Conservation (phyloP, 768 basidiomycete species). For the Kwoniella europaea region DNA sequence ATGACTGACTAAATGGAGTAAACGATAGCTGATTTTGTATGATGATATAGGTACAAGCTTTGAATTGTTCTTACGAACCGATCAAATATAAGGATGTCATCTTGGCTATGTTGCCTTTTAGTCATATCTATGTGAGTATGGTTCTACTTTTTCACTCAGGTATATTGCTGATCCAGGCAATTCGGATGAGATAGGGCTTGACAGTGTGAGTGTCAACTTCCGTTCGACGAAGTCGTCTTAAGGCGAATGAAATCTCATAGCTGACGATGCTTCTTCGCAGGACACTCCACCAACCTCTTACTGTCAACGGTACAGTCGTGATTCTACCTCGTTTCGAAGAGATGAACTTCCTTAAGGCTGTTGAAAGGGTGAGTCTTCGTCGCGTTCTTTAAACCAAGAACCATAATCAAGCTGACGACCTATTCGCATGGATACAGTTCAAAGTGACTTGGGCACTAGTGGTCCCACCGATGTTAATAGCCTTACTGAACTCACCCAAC, state of each 20-base stretch:
- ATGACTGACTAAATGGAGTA: background rate
- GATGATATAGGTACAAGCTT: constrained; percentile 60
- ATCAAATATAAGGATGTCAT: constrained; percentile 62
- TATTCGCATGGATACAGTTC: constrained; percentile 61
- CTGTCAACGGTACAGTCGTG: constrained; percentile 52
- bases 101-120: constrained; percentile 70
- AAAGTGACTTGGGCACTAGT: constrained; percentile 62
- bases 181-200: constrained; percentile 8
- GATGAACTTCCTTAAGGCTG: constrained; percentile 67
- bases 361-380: constrained; percentile 54
- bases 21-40: background rate
- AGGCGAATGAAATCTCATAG: background rate
- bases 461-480: constrained; percentile 78
- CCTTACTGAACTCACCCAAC: constrained; percentile 69
- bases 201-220: constrained; percentile 19
- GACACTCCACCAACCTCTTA: constrained; percentile 50
- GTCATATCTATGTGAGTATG: constrained; percentile 62
- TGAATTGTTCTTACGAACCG: constrained; percentile 62
- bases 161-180: background rate
- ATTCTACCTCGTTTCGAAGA: constrained; percentile 73
- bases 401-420: background rate
- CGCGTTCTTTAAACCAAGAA: background rate
- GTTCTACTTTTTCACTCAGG: background rate
- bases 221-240: background rate
- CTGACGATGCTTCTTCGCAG: constrained; percentile 13